Evolutionary conservation across 2,329 filamentous ascomycete genomes (phyloP).

Genomic region (Ophiostoma sp.): DNA sequence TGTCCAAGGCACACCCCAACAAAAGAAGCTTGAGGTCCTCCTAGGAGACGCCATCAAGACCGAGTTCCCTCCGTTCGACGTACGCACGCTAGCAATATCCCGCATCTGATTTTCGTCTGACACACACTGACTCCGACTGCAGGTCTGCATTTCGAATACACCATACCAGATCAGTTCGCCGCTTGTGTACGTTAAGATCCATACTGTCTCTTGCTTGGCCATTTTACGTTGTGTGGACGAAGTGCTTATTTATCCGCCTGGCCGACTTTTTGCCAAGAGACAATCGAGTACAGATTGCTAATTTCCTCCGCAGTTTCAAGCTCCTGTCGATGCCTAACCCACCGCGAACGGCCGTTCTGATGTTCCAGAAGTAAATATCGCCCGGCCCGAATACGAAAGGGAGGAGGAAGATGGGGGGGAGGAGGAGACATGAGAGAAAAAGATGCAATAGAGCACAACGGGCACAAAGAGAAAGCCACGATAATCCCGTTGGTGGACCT

Average conservation of each 20-base stretch:
- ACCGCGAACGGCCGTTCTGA: conserved; percentile 72
- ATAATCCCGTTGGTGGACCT: neutral
- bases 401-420: neutral
- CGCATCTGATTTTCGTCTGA: conserved; percentile 37
- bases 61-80: conserved; percentile 58
- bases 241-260: neutral
- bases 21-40: conserved; percentile 74
- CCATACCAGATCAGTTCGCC: conserved; percentile 83
- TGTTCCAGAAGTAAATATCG: conserved; percentile 61
- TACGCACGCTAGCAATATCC: conserved; percentile 37
- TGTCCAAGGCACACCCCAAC: conserved; percentile 83
- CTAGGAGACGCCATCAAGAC: conserved; percentile 94
- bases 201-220: no score
- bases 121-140: conserved; percentile 49
- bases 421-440: neutral
- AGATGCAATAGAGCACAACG: neutral
- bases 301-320: conserved; percentile 56
- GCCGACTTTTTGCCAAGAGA: neutral
- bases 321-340: conserved; percentile 79
- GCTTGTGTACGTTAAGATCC: conserved; percentile 54
- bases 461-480: no score
- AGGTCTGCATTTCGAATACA: conserved; percentile 80
- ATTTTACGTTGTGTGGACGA: neutral
- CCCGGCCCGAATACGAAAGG: neutral
- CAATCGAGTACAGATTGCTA: neutral